Conservation (phyloP, 2,329 filamentous ascomycete species). For the Fonsecaea monophora region DNA sequence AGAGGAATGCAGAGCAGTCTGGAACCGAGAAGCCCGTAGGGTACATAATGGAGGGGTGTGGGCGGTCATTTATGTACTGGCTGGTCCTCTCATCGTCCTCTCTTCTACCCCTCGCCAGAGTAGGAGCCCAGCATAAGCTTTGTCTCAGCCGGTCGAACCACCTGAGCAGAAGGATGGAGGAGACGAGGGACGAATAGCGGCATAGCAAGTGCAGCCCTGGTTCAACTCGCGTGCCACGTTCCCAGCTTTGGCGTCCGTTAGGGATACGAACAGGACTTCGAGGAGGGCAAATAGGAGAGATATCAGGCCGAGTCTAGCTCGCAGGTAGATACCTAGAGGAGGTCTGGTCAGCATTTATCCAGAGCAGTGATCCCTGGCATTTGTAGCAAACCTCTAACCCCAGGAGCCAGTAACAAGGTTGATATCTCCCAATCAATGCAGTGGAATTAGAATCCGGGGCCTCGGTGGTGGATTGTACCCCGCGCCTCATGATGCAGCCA, state of each 20-base stretch:
- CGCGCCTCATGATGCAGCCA: constrained; percentile 1
- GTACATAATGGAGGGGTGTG: constrained; percentile 2
- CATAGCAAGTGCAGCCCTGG: neutral
- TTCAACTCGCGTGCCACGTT: neutral
- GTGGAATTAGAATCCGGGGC: neutral
- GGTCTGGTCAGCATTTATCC: neutral
- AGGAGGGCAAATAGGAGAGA: neutral
- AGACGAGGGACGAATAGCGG: neutral
- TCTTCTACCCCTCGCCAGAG: neutral
- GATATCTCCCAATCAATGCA: neutral
- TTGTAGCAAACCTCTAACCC: neutral
- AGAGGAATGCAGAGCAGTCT: neutral
- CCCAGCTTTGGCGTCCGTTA: neutral
- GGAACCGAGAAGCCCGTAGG: neutral
- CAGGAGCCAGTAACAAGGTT: neutral
- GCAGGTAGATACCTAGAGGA: neutral
- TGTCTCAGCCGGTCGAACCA: neutral
- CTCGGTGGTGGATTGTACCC: constrained; percentile 10
- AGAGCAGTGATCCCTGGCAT: neutral
- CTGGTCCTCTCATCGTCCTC: neutral
- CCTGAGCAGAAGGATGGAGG: neutral
- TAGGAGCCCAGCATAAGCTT: neutral
- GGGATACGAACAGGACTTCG: neutral
- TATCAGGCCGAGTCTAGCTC: neutral
- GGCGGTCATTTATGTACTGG: neutral